Base-by-base conservation (phyloP, 2,329 filamentous ascomycete species). In the Mariannaea elegans region DNA sequence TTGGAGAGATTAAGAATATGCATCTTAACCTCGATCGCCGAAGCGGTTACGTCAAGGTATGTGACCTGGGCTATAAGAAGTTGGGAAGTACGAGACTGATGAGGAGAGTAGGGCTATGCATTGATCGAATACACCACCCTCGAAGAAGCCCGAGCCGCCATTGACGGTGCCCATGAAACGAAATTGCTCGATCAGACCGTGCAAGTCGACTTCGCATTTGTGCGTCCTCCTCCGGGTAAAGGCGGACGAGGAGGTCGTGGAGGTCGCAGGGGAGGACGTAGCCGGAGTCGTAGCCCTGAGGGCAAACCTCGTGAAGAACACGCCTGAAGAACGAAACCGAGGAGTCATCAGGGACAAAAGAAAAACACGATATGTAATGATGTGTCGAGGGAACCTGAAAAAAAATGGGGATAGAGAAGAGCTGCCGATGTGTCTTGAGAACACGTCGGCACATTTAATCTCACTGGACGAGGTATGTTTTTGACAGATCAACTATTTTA, bases 31-130 rank as follows among this genome's bases (percentile, higher is more conserved):
- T 95, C 63, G 92, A 95, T 74, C 83, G 92, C 53, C 83, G 92
- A 71, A 94, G 90, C 62, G 92, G 92, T 73, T 95, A 94, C 72
- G 92, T 94, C 69, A 95, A 95, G 89, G 92, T 91, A 65, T 39
- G 73, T 23, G 2, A 19, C 21, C 9, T 23, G 9, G 19, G 4
- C 32, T 27, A 5, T 8, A n/a, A n/a, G 12, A 24, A 14, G 19
- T 7, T n/a, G 3, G 10, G 21, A 27, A 14, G 41, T 8, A 12
- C 27, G 21, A 3, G 14, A 41, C 52, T 61, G 31, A 62, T 31
- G 2, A 29, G 24, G 36, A 4, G 27, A 8, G 24, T 62, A 94
- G 91, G 92, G 92, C 65, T 95, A 95, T 77, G 91, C 90, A 27
- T 79, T 95, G 68, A 94, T 95, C 75, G 92, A 95, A 75, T 95